Base-by-base conservation (phyloP, 2,329 filamentous ascomycete genomes). In the Fusarium sp. region DNA sequence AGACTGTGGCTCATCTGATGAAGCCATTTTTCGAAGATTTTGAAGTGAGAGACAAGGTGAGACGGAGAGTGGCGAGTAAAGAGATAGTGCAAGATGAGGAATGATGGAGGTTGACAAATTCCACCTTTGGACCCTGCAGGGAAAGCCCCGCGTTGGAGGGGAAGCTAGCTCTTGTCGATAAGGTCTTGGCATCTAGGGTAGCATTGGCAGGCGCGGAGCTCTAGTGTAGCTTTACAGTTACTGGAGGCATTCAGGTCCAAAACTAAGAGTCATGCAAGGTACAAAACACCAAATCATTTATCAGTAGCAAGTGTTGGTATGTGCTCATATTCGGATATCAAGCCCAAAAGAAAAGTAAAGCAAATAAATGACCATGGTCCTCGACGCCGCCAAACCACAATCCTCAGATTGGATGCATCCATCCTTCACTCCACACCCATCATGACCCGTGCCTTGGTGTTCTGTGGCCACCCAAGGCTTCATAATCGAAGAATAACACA, bases 1-100 rank as follows among this genome's bases (percentile, higher is more conserved):
- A 4, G 87, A 87, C 71, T 84, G 86, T 3, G 87, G 84, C 72
- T 87, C 82, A 70, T 86, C 84, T 66, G 82, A 80, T 50, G 79
- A 75, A 40, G 79, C 71, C 81, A 84, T 84, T 37, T 61, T 54
- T 71, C 32, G 17, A n/a, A 33, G 25, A 30, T 14, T 57, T 45
- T 59, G 22, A 30, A 47, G 59, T 47, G 32, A 38, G 8, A 22
- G 32, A 40, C 15, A 47, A 20, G n/a, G 30, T 17, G 32, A 30
- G 25, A 40, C 25, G 56, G 40, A 35, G 50, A 38, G 32, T 38
- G 25, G 59, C 37, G 65, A 37, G 32, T 25, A 22, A 47, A 32
- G 58, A 27, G 15, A 32, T 20, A 37, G 30, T 50, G 40, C 25
- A 45, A 58, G 58, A 32, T 17, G 43, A 25, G 35, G 25, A 40